phyloP scores from a whole-genome alignment of 352 stramenopile species.

The Achlya hypogyna region DNA sequence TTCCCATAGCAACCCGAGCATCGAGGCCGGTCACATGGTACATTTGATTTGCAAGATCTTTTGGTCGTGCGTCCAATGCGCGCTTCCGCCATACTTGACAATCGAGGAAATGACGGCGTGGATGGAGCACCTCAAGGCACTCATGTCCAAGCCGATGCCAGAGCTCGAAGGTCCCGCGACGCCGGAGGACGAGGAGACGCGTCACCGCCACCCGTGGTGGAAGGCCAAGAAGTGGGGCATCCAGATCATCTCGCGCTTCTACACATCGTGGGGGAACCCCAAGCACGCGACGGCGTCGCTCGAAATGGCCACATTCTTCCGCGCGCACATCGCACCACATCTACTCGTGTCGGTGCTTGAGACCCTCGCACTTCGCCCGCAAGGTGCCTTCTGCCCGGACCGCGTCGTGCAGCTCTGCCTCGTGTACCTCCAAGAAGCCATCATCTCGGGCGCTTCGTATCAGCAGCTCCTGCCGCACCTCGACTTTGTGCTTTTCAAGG shows the following conservation, averaged over 20 bases:
- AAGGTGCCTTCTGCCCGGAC: slow-evolving; percentile 78
- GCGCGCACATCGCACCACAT: slow-evolving; percentile 9
- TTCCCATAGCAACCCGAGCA: slow-evolving; percentile 67
- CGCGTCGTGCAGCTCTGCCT: slow-evolving; percentile 73
- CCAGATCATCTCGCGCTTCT: slow-evolving; percentile 78
- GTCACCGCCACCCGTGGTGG: slow-evolving; percentile 74
- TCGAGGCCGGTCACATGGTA: slow-evolving; percentile 92
- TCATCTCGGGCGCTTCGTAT: slow-evolving; percentile 77
- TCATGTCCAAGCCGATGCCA: slow-evolving; percentile 54
- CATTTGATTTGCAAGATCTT: slow-evolving; percentile 87
- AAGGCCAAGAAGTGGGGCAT: slow-evolving; percentile 88
- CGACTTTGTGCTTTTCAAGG: slow-evolving; percentile 86
- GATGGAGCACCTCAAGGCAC: slow-evolving; percentile 42
- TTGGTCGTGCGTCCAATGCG: slow-evolving; percentile 80
- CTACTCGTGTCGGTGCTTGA: slow-evolving; percentile 30
- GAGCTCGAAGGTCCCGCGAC: slow-evolving; percentile 39
- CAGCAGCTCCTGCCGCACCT: slow-evolving; percentile 86
- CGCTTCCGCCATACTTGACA: slow-evolving; percentile 44
- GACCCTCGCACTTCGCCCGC: slow-evolving; percentile 58
- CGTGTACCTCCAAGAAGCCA: slow-evolving; percentile 59
- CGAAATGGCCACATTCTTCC: slow-evolving; percentile 13
- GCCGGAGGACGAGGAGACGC: slow-evolving; percentile 48
- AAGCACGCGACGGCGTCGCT: slow-evolving; percentile 14
- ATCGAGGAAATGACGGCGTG: slow-evolving; percentile 52
- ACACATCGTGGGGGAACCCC: slow-evolving; percentile 73